Base-by-base conservation (phyloP, 768 basidiomycete species). In the Boletales sp. region DNA sequence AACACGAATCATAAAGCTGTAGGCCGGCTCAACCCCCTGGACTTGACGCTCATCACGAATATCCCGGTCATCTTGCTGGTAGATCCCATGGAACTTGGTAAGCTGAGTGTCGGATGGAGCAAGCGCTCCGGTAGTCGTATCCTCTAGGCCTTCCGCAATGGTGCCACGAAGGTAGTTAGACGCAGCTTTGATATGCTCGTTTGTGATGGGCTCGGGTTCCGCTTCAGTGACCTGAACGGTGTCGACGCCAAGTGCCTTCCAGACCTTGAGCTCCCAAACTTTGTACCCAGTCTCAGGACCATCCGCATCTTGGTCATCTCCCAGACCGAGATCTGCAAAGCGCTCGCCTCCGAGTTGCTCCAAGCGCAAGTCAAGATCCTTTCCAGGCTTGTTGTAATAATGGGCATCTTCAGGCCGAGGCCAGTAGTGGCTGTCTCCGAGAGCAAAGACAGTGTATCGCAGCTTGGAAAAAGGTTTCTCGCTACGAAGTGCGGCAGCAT, bases 401-500 rank as follows among this genome's bases (percentile, higher is more conserved):
- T 92, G 89, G n/a, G 86, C 86, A 62, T 98, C 97, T 68, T 98
- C 94, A 15, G 89, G 80, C 37, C 97, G 82, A 9, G 97, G 97
- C 97, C 97, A 99, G 73, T 99, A 99, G 71, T 97, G 94, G 66
- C 89, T 94, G 69, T 99, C 97, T 53, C 97, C 97, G 83, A 99
- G 87, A 42, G 77, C 95, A 58, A 98, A 97, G 39, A 98, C 93
- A 46, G 86, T 71, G 68, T 81, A 90, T 62, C 81, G 85, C 51
- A 93, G 73, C 53, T 84, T 84, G 45, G 72, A 54, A 38, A 93
- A 73, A 6, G 78, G 72, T 47, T 71, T 74, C 45, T 86, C 84
- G 2, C 74, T 72, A 45, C 67, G 69, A 17, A 70, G 66, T 0
- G 69, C 66, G 8, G 82, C 79, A 8, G 83, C 84, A 57, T 88